phyloP scores from a whole-genome alignment of 495 filamentous ascomycete species.

The Xylaria sp. region DNA sequence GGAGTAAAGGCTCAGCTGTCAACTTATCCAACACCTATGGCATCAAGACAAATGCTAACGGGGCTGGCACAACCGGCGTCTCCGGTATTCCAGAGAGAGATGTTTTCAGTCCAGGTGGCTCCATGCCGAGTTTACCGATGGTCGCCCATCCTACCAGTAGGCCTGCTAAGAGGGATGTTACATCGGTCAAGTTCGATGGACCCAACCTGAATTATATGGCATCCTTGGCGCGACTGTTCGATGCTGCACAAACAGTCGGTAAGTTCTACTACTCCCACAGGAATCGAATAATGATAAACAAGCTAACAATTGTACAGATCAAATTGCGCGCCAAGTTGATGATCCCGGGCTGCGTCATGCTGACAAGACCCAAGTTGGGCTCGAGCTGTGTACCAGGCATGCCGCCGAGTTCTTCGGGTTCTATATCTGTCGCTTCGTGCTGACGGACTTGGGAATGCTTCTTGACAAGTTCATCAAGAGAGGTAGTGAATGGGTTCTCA shows the following conservation, averaged over 20 bases:
- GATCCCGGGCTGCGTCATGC: slow-evolving; percentile 85
- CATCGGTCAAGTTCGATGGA: slow-evolving; percentile 73
- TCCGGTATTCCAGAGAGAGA: slow-evolving; percentile 41
- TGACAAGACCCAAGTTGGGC: slow-evolving; percentile 84
- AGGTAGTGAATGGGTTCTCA: slow-evolving; percentile 92
- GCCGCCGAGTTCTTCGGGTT: slow-evolving; percentile 98
- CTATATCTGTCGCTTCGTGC: slow-evolving; percentile 91
- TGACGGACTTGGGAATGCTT: slow-evolving; percentile 83
- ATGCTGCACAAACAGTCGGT: slow-evolving; percentile 94
- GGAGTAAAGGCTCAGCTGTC: slow-evolving; percentile 83
- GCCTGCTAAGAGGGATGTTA: slow-evolving; percentile 71
- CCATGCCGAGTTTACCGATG: slow-evolving; percentile 83
- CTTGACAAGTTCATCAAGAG: slow-evolving; percentile 98
- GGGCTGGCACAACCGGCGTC: slow-evolving; percentile 31
- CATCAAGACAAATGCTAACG: slow-evolving; percentile 45
- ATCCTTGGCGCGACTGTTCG: slow-evolving; percentile 88
- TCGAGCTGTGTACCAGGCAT: slow-evolving; percentile 91
- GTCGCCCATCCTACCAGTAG: slow-evolving; percentile 67
- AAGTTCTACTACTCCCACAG: slow-evolving; percentile 45
- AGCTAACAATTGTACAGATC: slow-evolving; percentile 64
- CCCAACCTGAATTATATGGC: slow-evolving; percentile 91
- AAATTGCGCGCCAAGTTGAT: slow-evolving; percentile 94
- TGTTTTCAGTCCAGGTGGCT: slow-evolving; percentile 29
- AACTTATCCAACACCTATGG: slow-evolving; percentile 56
- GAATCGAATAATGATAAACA: slow-evolving; percentile 10